Evolutionary conservation across 1,284 basidiomycete genomes (phyloP), one percentile per base, ranked within the genome.

Genomic region (Pascua sp.): DNA sequence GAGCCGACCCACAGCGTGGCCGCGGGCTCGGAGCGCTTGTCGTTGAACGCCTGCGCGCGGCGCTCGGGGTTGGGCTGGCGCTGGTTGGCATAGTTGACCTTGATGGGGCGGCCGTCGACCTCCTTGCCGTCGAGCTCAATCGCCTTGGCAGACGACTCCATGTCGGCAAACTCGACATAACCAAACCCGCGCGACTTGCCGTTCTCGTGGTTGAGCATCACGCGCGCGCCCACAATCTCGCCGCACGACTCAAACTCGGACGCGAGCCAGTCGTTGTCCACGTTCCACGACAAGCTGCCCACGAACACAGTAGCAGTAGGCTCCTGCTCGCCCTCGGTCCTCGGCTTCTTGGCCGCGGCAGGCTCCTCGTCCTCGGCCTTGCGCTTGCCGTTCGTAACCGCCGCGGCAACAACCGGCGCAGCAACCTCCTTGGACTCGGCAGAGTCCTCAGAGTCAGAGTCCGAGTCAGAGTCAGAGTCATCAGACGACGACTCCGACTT

Each of bases 261-360:
- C 53, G 87, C 85, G 65, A 98, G 86, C 84, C 93, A 92, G 78
- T 97, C 95, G 77, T 93, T 90, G 82, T 98, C 95, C 66, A 98
- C 88, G 76, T 92, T 93, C 93, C 93, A 99, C 39, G 91, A 95
- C 51, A 99, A 84, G 63, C 86, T 85, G 55, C 95, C 95, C 42
- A 98, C 91, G 73, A 94, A 98, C 69, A 98, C 84, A 52, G 86
- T 88, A 73, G 84, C 87, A 48, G 82, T 83, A 13, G 76, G 66
- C 62, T 84, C 83, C 24, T 69, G 70, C 44, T 75, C 78, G 37
- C 79, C 80, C 43, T 87, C 86, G 36, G 90, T 90, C 80, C 97
- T 96, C 71, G 93, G 89, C 81, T 97, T 96, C 65, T 71, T 80
- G 83, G 75, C 71, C 46, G 78, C 72, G 43, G 79, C 73, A 66